phyloP scores from a whole-genome alignment of 108 stramenopile species.

The Pseudonitzschia delicatissima region DNA sequence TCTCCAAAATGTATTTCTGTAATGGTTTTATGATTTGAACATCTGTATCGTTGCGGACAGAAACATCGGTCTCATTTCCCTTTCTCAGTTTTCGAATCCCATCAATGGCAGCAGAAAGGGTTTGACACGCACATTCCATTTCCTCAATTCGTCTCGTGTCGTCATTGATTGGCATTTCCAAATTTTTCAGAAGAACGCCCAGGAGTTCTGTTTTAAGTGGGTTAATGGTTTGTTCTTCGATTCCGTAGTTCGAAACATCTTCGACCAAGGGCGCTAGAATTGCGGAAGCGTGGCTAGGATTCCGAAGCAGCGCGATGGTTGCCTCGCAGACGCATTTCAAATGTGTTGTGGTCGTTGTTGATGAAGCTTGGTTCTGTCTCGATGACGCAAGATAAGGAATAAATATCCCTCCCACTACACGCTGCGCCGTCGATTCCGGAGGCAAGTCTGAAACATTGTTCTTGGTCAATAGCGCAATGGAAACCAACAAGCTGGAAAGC shows the following conservation, averaged over 20 bases:
- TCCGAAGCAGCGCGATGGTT: constrained; percentile 3
- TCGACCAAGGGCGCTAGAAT: constrained; percentile 63
- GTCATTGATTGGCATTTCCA: not conserved
- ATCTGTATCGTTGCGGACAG: not conserved
- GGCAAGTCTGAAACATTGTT: constrained; percentile 4
- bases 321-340: constrained; percentile 3
- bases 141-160: not conserved
- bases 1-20: not conserved
- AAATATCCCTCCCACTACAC: constrained; percentile 12
- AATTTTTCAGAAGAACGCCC: not conserved
- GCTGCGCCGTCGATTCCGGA: constrained; percentile 21
- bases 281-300: constrained; percentile 33
- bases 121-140: not conserved
- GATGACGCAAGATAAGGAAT: constrained; percentile 12
- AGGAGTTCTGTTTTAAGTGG: constrained; percentile 36
- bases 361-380: not conserved
- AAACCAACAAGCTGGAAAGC: not conserved
- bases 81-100: constrained; percentile 15
- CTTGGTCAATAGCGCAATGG: constrained; percentile 8
- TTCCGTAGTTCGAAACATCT: constrained; percentile 47
- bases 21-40: not conserved
- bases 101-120: constrained; percentile 3
- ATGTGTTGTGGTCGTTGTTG: not conserved
- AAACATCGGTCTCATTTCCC: constrained; percentile 1
- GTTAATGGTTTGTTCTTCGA: constrained; percentile 47